Evolutionary conservation across 2,329 filamentous ascomycete genomes (phyloP), one percentile per base, ranked within the genome.

Genomic region (Diaporthe batatas): DNA sequence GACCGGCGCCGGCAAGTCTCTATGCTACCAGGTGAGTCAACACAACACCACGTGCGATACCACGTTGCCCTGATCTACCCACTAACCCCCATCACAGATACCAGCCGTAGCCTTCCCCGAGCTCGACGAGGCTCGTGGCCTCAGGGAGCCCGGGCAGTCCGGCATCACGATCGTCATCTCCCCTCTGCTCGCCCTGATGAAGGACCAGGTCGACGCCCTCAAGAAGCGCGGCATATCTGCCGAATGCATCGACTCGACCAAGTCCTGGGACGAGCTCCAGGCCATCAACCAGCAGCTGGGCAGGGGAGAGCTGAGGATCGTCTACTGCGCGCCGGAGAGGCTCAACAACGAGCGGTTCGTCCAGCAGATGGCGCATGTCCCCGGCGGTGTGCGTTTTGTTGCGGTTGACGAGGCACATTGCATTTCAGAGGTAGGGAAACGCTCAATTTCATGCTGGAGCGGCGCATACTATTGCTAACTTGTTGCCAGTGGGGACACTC

Each of bases 271-370:
- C 5, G 82, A 87, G 68, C 78, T 86, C 12, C 81, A 83, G 57
- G 68, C 78, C 0, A 83, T 83, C 65, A 82, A 80, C 49, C 75
- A 78, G 12, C 79, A 78, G 23, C 78, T 87, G 68, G 81, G 83
- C 21, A 80, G 83, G 49, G 88, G 87, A 0, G 79, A 83, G 16
- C 77, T 91, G 10, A 86, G 87, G 4, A 77, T 91, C 2, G 79
- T 91, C 4, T 91, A 90, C 74, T 90, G 88, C 68, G 87, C 89
- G 0, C 89, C 89, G 0, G 89, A 91, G 78, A 83, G 88, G 8
- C 81, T 91, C 14, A 91, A 90, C 76, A 91, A 91, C 71, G 89
- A 91, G 76, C 86, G 85, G 0, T 91, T 91, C 64, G 84, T 91
- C 7, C 84, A 86, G 59, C 86, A 82, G 21, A 88, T 91, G 79